Conservation (phyloP, 2,329 filamentous ascomycete genomes). For the Cladosporium sphaerospermum region DNA sequence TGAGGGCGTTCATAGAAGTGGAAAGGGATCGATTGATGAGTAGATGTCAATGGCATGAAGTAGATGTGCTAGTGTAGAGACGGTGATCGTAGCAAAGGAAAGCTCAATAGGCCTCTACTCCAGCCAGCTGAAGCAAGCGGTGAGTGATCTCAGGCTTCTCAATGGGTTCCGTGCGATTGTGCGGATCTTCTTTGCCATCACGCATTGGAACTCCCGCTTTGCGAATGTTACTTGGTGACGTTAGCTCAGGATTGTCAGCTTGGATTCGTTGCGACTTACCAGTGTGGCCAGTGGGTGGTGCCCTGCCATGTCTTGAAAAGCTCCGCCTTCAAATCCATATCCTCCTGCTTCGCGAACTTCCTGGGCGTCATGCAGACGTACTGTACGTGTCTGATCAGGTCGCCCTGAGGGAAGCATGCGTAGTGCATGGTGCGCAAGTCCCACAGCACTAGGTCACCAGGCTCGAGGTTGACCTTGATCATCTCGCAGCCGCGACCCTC, state of each 20-base stretch:
- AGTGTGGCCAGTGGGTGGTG: slow-evolving; percentile 37
- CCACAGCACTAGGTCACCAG: slow-evolving; percentile 22
- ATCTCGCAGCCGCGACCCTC: slow-evolving; percentile 17
- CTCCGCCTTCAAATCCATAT: slow-evolving; percentile 29
- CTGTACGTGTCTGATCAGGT: slow-evolving; percentile 24
- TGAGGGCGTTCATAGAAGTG: too few relatives aligned
- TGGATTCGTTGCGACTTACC: background rate
- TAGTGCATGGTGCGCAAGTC: slow-evolving; percentile 42
- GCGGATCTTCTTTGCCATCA: slow-evolving; percentile 32
- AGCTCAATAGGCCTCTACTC: slow-evolving; percentile 25
- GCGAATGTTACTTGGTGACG: slow-evolving; percentile 33
- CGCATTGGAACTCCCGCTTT: slow-evolving; percentile 32
- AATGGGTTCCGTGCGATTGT: slow-evolving; percentile 33
- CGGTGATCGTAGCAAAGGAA: too few relatives aligned
- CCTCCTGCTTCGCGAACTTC: slow-evolving; percentile 31
- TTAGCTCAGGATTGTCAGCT: background rate
- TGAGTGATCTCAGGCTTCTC: slow-evolving; percentile 35
- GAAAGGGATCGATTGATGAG: too few relatives aligned
- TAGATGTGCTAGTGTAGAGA: too few relatives aligned
- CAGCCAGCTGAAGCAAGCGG: slow-evolving; percentile 31
- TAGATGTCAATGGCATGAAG: too few relatives aligned
- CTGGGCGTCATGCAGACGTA: slow-evolving; percentile 33
- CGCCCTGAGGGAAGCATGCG: slow-evolving; percentile 27
- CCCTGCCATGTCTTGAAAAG: slow-evolving; percentile 31
- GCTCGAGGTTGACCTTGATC: slow-evolving; percentile 18